phyloP scores from a whole-genome alignment of 2,329 filamentous ascomycete genomes.

The Eutypa lata region DNA sequence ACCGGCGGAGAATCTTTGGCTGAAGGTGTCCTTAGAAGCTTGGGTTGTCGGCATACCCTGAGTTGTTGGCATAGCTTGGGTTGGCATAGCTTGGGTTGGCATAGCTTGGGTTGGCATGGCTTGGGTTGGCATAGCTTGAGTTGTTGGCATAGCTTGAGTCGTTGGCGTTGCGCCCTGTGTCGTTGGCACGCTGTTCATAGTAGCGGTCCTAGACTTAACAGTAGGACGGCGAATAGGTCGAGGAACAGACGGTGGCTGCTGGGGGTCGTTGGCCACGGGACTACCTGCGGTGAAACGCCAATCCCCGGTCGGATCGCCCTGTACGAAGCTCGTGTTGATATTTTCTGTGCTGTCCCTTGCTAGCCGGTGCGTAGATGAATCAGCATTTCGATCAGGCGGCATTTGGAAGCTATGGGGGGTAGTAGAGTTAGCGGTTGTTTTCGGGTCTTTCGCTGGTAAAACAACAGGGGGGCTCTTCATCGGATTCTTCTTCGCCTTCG shows the following conservation, averaged over 20 bases:
- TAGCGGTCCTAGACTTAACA: slow-evolving; percentile 24
- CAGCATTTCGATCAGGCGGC: slow-evolving; percentile 40
- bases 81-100: slow-evolving; percentile 7
- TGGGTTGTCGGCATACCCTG: slow-evolving; percentile 4
- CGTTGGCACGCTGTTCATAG: slow-evolving; percentile 16
- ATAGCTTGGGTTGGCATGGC: slow-evolving; percentile 2
- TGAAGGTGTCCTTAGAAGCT: slow-evolving; percentile 21
- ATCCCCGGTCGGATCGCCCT: slow-evolving; percentile 41
- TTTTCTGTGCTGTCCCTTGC: slow-evolving; percentile 53
- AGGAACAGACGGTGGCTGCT: slow-evolving; percentile 37
- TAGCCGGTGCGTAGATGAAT: slow-evolving; percentile 40
- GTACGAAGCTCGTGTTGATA: slow-evolving; percentile 60
- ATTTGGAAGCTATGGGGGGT: slow-evolving; percentile 49
- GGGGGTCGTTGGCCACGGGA: slow-evolving; percentile 24
- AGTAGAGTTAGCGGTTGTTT: slow-evolving; percentile 31
- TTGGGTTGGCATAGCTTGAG: slow-evolving; percentile 1
- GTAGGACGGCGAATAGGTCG: slow-evolving; percentile 39
- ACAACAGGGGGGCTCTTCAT: neutral
- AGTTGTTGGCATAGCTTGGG: slow-evolving; percentile 10
- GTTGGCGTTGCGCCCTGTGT: too few species aligned
- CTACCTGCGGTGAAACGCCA: slow-evolving; percentile 54
- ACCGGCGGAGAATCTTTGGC: slow-evolving; percentile 45
- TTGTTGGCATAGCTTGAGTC: too few species aligned
- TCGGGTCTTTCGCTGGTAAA: slow-evolving; percentile 6
- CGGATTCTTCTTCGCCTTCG: slow-evolving; percentile 1